Percentiles rank a stretch among this genome's conserved stretches.
phyloP scores from a whole-genome alignment of 1,139 yeast genomes.

The Blastobotrys ciferrii region DNA sequence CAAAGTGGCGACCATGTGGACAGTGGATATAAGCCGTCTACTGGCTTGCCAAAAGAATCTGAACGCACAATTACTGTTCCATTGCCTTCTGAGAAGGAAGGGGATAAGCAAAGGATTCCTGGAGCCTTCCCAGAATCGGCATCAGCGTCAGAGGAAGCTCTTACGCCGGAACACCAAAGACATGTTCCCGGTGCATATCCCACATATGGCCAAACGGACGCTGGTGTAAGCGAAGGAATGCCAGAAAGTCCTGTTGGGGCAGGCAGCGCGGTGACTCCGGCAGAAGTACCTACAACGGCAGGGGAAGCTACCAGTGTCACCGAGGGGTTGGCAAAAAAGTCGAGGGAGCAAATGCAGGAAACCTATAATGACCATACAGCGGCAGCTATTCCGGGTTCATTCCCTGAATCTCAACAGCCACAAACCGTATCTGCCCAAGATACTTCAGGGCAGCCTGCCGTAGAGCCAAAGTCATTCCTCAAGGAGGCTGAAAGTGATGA shows the following conservation, averaged over 20 bases:
- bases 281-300: neutral
- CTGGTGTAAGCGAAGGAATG: neutral
- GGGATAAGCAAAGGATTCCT: neutral
- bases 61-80: neutral
- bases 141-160: neutral
- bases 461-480: neutral
- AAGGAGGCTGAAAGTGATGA: neutral
- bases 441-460: neutral
- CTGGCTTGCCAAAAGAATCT: neutral
- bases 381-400: neutral
- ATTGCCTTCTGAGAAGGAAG: neutral
- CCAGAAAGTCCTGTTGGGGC: neutral
- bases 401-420: neutral
- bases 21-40: neutral
- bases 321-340: neutral
- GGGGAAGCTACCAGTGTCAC: neutral
- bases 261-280: neutral
- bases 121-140: neutral
- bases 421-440: too few species aligned
- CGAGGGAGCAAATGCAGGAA: neutral
- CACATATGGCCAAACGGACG: neutral
- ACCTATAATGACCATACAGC: neutral
- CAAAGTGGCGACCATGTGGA: neutral
- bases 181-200: neutral
- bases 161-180: neutral